Evolutionary conservation across 129 eudicot species (phyloP).

Genomic region (Kitagawia praeruptora): DNA sequence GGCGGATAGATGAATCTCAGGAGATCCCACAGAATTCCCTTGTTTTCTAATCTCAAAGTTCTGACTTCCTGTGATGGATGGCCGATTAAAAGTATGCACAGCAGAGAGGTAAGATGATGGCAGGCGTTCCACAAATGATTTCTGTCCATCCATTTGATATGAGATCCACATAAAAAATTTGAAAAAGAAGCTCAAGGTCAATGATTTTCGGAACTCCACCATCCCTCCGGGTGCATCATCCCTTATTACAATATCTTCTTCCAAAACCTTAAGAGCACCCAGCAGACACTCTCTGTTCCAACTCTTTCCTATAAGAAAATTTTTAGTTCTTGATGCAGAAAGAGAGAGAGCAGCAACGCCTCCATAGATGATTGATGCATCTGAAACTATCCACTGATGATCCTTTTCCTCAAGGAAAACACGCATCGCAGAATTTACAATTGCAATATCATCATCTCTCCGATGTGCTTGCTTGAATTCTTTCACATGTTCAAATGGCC

Average conservation of each 20-base stretch:
- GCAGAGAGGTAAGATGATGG: constrained; percentile 76
- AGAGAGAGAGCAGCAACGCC: constrained; percentile 88
- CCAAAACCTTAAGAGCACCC: constrained; percentile 52
- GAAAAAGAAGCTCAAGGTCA: constrained; percentile 83
- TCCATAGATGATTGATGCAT: constrained; percentile 75
- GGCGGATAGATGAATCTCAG: constrained; percentile 88
- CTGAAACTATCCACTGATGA: constrained; percentile 64
- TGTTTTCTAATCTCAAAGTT: constrained; percentile 63
- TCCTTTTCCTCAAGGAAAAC: constrained; percentile 52
- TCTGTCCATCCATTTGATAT: constrained; percentile 66
- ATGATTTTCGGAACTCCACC: constrained; percentile 89
- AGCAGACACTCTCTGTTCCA: constrained; percentile 72
- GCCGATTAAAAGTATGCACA: constrained; percentile 45
- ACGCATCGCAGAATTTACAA: constrained; percentile 93
- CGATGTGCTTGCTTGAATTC: constrained; percentile 98
- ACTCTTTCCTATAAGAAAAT: constrained; percentile 53
- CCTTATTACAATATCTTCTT: constrained; percentile 53
- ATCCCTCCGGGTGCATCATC: constrained; percentile 98
- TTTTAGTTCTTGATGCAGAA: constrained; percentile 48
- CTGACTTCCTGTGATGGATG: constrained; percentile 69
- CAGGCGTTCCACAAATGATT: constrained; percentile 38
- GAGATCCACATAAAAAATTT: constrained; percentile 88
- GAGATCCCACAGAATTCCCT: constrained; percentile 81
- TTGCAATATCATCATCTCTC: constrained; percentile 94
- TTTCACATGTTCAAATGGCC: constrained; percentile 63